Evolutionary conservation across 2,329 filamentous ascomycete genomes (phyloP), one percentile per base, ranked within the genome.

Genomic region (Neofusicoccum ribis): DNA sequence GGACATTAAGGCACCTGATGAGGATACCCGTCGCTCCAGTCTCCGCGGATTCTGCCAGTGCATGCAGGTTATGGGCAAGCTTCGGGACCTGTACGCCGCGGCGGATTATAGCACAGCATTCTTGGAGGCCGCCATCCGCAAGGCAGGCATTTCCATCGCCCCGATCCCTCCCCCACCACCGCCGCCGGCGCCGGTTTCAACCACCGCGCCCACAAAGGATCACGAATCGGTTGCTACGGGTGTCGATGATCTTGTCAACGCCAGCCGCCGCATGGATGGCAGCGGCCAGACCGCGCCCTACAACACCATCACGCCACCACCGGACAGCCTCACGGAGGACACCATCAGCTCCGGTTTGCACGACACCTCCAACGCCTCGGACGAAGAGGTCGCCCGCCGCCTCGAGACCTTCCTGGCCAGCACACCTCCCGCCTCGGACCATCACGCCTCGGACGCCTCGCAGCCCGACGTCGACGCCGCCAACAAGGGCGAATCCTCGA

Each of bases 21-120:
- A 88, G 15, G 86, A 88, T 63, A 88, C 90, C 3, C 88, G 92
- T 17, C 86, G 91, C 66, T 84, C 86, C 47, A 93, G 91, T 52
- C 85, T 93, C 27, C 86, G 89, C 65, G 91, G 92, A 20, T 97
- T 97, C 81, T 90, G 90, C 70, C 90, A 93, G 75, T 97, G 94
- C 79, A 97, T 97, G 92, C 86, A 89, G 52, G 92, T 97, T 66
- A 91, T 97, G 83, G 89, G 93, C 75, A 90, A 89, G 68, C 84
- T 98, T 17, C 88, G 93, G 43, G 92, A 97, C 73, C 91, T 93
- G 36, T 97, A 98, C 73, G 89, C 93, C 0, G 93, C 93, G 0
- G 94, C 94, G n/a, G 93, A 97, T 77, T 97, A 95, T 72, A 93
- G 92, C n/a, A 94, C 91, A 0, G 91, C 91, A 2, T 97, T 97